Conservation (phyloP, 805 yeast genomes). For the Candida orba region DNA sequence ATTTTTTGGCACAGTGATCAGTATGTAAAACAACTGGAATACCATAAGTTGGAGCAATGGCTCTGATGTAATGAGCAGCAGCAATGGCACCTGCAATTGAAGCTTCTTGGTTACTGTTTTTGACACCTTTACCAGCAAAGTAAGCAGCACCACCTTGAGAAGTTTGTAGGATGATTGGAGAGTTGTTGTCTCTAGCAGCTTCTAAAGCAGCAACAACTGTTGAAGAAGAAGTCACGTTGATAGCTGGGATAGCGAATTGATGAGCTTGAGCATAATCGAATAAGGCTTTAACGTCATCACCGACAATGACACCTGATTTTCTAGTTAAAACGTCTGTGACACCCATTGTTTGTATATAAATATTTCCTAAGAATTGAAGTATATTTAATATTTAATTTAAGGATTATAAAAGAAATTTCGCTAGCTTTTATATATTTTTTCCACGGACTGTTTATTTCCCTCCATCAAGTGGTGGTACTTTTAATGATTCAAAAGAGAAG, state of each 20-base stretch:
- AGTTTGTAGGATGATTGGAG: conserved; percentile 95
- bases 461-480: conserved; percentile 2
- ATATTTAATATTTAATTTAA: not conserved
- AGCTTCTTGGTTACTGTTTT: conserved; percentile 88
- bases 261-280: conserved; percentile 90
- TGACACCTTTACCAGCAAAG: conserved; percentile 99
- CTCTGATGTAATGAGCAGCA: conserved; percentile 95
- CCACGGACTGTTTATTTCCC: not conserved
- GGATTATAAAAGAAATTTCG: not conserved
- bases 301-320: conserved; percentile 97
- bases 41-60: conserved; percentile 94
- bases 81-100: conserved; percentile 93
- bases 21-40: conserved; percentile 96
- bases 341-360: conserved; percentile 37
- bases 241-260: conserved; percentile 96
- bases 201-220: conserved; percentile 95
- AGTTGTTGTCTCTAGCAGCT: conserved; percentile 90
- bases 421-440: not conserved
- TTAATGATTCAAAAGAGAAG: not conserved
- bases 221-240: conserved; percentile 96
- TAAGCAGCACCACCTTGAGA: conserved; percentile 99
- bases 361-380: not conserved
- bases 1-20: conserved; percentile 98
- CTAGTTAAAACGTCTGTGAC: conserved; percentile 71
- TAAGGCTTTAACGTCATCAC: conserved; percentile 82